Percentiles rank a stretch among this genome's conserved stretches.
Conservation (phyloP, 1,139 yeast genomes). For the Hanseniaspora gamundiae region DNA sequence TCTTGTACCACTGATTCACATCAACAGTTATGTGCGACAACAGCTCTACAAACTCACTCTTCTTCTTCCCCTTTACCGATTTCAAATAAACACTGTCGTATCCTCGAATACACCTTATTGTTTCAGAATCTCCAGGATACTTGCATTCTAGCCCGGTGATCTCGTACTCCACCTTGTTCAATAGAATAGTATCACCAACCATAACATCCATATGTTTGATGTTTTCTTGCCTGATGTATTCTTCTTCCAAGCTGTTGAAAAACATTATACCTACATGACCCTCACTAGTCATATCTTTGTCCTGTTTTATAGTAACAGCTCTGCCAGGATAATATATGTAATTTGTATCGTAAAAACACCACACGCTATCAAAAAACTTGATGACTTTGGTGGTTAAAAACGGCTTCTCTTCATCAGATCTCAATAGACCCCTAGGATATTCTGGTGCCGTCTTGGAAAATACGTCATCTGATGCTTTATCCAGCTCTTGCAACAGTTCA, state of each 20-base stretch:
- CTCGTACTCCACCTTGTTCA: slow-evolving; percentile 23
- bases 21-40: slow-evolving; percentile 9
- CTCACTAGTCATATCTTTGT: slow-evolving; percentile 3
- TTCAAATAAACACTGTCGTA: slow-evolving; percentile 36
- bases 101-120: slow-evolving; percentile 45
- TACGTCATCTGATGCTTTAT: not conserved
- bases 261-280: slow-evolving; percentile 11
- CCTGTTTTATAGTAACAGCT: slow-evolving; percentile 9
- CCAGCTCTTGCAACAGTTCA: not conserved
- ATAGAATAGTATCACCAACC: slow-evolving; percentile 31
- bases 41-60: slow-evolving; percentile 8
- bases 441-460: too few relatives aligned
- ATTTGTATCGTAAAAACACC: slow-evolving; percentile 25
- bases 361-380: slow-evolving; percentile 22
- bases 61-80: slow-evolving; percentile 7
- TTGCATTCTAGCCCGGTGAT: slow-evolving; percentile 36
- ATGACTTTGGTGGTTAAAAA: slow-evolving; percentile 19
- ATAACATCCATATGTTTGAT: slow-evolving; percentile 27
- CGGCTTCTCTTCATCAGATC: not conserved
- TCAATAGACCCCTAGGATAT: not conserved
- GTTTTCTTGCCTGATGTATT: slow-evolving; percentile 11
- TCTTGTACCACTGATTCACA: slow-evolving; percentile 7
- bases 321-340: slow-evolving; percentile 26
- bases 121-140: slow-evolving; percentile 11
- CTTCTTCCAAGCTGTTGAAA: slow-evolving; percentile 16